Evolutionary conservation across 1,284 basidiomycete species (phyloP).

Genomic region (Sanguinoderma infundibulare): DNA sequence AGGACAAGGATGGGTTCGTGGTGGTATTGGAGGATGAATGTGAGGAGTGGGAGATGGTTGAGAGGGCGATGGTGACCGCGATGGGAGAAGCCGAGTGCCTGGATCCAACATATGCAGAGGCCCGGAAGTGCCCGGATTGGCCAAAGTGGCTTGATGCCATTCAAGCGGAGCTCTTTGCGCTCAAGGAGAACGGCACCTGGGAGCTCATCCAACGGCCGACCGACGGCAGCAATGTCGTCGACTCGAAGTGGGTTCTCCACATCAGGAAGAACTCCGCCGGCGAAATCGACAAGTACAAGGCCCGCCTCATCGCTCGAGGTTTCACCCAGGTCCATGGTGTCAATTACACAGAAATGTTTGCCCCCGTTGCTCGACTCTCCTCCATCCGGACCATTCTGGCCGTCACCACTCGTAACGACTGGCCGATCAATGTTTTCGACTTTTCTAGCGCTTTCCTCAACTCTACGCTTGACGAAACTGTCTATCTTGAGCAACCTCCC

Average conservation of each 20-base stretch:
- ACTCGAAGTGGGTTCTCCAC: no score
- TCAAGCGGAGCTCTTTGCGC: conserved; percentile 24
- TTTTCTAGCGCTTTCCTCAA: conserved; percentile 47
- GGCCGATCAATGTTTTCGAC: conserved; percentile 44
- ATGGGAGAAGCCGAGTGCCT: conserved; percentile 20
- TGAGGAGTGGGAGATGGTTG: conserved; percentile 8
- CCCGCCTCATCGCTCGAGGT: conserved; percentile 42
- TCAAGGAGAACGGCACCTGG: conserved; percentile 31
- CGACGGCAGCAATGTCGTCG: conserved; percentile 30
- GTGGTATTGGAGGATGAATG: neutral
- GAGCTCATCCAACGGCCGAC: conserved; percentile 26
- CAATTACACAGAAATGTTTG: conserved; percentile 41
- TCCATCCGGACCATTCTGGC: conserved; percentile 36
- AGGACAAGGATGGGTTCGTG: conserved; percentile 1
- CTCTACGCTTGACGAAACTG: conserved; percentile 36
- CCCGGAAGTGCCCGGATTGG: conserved; percentile 26
- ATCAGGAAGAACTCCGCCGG: no score
- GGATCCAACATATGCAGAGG: conserved; percentile 23
- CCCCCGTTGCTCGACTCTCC: no score
- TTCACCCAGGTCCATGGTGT: conserved; percentile 43
- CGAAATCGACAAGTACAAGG: conserved; percentile 38
- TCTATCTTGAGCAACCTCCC: no score
- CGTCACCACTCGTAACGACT: conserved; percentile 36
- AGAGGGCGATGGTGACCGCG: conserved; percentile 13
- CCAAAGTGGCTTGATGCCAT: conserved; percentile 35